Evolutionary conservation across 371 early-diverging fungal genomes (phyloP), one percentile per base, ranked within the genome.

Genomic region (Syncephalis plumigaleata): DNA sequence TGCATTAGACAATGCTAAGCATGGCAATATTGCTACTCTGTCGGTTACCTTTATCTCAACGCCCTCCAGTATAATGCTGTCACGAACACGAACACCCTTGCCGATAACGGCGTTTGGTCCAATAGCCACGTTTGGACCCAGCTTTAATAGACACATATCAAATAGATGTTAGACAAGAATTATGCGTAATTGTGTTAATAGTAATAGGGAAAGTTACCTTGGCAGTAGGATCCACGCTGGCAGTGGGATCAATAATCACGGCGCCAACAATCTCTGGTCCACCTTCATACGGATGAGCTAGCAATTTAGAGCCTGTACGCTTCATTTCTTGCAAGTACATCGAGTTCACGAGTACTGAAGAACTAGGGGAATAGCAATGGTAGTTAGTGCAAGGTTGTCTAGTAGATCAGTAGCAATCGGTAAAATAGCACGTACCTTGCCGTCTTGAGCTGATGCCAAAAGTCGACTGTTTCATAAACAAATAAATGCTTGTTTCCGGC

Each of bases 41-140:
- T 40, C 40, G 3, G 43, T 53, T 51, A 75, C 77, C 50, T 86
- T 85, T 56, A 99, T 76, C 46, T 87, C 84, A n/a, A 82, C 87
- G 52, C 77, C 80, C 63, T 98, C 98, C 48, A 99, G 73, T 20
- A 98, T 67, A 50, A 96, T 87, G 36, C 95, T 68, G 65, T 98
- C 90, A 58, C 87, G 77, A 50, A 99, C 74, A 56, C 94, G 87
- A 9, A 87, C 96, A 48, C 97, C 96, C 46, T 83, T 81, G 46
- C 94, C 95, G 39, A 99, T 75, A n/a, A 75, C 64, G 2, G 76
- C 91, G 50, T 91, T 90, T 13, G 91, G 84, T 37, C 91, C 97
- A 52, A 95, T 84, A n/a, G 83, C 81, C 4, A 93, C 93, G 63
- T 95, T 91, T 38, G 92, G 94, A 1, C 94, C 92, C 50, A 98